Evolutionary conservation across 2,329 filamentous ascomycete genomes (phyloP), one percentile per base, ranked within the genome.

Genomic region (Sporothrix pseudoabietina): DNA sequence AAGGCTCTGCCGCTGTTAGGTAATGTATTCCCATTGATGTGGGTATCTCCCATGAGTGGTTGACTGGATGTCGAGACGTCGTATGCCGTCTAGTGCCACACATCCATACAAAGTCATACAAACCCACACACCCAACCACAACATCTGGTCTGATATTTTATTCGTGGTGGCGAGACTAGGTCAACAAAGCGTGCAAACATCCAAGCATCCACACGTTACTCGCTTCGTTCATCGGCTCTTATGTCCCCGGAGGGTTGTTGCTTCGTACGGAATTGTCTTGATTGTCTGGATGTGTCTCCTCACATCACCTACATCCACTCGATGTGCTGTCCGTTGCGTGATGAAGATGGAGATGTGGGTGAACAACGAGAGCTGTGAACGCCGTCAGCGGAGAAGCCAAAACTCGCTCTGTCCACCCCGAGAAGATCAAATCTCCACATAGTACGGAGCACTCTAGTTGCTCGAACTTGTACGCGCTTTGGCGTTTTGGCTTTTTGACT

Each of bases 391-490:
- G 57, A 61, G 55, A 30, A 6, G 19, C 32, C 57, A 61, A 61
- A 39, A 32, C 57, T 61, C 57, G 57, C 57, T 39, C 14, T 61
- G 57, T 30, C 57, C 57, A 61, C 57, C 14, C 57, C 55, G 55
- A 57, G 57, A 39, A 9, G 22, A 12, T 26, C n/a, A 30, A 26
- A 55, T 55, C 52, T 55, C 52, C 52, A 55, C 52, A 55, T 30
- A 22, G n/a, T n/a, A 19, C 8, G 19, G 19, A 54, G 49, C 12
- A 4, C 41, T 44, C 41, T 9, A 44, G 41, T 44, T 44, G 41
- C 3, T 44, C 26, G 26, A 26, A 26, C 41, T 44, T 44, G 41
- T 44, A 44, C 41, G 41, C 41, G 41, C 49, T 52, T 52, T 49
- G n/a, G 16, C 49, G 14, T 54, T 22, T 54, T 54, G 5, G 9